phyloP scores from a whole-genome alignment of 768 basidiomycete species.

The Chiua virens region DNA sequence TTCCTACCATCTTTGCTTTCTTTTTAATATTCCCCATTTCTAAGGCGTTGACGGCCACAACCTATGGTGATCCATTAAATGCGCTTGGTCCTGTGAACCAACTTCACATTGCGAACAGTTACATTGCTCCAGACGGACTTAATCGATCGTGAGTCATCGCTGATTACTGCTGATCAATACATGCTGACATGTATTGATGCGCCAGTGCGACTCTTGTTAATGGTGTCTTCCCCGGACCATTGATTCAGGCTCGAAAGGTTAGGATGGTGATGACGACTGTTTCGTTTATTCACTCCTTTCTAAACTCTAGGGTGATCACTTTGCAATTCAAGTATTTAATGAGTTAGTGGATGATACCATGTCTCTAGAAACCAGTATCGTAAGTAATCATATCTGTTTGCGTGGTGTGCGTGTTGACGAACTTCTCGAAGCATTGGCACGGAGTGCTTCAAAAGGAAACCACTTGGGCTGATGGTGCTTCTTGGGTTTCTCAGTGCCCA shows the following conservation, averaged over 20 bases:
- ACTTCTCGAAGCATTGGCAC: constrained; percentile 38
- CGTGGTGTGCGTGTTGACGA: not conserved
- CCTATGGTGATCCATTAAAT: no score
- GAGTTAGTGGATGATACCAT: not conserved
- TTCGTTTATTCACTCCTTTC: not conserved
- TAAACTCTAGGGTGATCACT: not conserved
- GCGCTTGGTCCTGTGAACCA: not conserved
- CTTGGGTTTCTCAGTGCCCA: constrained; percentile 44
- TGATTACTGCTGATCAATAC: no score
- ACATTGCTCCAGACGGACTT: not conserved
- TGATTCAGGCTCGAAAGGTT: constrained; percentile 2
- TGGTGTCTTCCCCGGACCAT: not conserved
- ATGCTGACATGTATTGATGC: not conserved
- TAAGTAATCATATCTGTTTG: not conserved
- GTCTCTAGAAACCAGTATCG: not conserved
- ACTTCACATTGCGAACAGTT: not conserved
- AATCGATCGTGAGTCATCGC: not conserved
- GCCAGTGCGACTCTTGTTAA: constrained; percentile 4
- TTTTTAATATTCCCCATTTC: no score
- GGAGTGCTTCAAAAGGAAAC: constrained; percentile 40
- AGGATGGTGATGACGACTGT: not conserved
- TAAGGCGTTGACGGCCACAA: no score
- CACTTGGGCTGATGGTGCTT: constrained; percentile 42
- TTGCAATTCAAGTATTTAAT: not conserved
- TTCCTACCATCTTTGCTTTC: no score